Conservation (phyloP, 1,139 yeast species). For the Pichia inconspicua region DNA sequence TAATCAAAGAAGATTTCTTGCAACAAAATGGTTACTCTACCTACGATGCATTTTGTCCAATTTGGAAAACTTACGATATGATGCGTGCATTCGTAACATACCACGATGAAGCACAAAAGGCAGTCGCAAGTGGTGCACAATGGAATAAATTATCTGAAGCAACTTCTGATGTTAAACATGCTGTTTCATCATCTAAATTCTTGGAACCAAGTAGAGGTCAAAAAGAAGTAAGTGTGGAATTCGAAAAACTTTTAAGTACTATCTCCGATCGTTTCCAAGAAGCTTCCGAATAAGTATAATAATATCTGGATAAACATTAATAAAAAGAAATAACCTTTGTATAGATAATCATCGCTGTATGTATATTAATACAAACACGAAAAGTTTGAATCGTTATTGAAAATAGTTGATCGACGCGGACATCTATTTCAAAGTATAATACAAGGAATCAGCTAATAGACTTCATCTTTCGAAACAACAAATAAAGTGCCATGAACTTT, state of each 20-base stretch:
- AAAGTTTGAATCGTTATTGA: no score
- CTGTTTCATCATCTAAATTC: conserved; percentile 91
- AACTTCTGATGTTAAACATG: conserved; percentile 83
- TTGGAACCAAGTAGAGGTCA: conserved; percentile 92
- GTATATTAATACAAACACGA: no score
- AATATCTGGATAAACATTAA: not conserved
- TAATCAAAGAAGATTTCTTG: conserved; percentile 94
- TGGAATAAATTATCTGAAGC: conserved; percentile 90
- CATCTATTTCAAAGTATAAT: no score
- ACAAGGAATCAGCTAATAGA: no score
- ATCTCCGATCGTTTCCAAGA: conserved; percentile 92
- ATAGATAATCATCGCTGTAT: conserved; percentile 1
- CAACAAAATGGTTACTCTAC: conserved; percentile 99
- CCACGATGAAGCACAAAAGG: conserved; percentile 96
- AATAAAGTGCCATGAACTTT: conserved; percentile 42
- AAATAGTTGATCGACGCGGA: no score
- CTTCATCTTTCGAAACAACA: no score
- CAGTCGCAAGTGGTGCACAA: conserved; percentile 85
- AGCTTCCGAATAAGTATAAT: conserved; percentile 68
- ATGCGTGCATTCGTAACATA: conserved; percentile 89
- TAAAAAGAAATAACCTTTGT: conserved; percentile 3
- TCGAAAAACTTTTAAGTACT: conserved; percentile 62
- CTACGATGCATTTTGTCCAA: conserved; percentile 98
- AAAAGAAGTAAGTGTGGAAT: conserved; percentile 65
- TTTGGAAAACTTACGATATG: conserved; percentile 98